Evolutionary conservation across 106 monocot genomes (phyloP), one percentile per base, ranked within the genome.

Genomic region (Agapanthus africanus): DNA sequence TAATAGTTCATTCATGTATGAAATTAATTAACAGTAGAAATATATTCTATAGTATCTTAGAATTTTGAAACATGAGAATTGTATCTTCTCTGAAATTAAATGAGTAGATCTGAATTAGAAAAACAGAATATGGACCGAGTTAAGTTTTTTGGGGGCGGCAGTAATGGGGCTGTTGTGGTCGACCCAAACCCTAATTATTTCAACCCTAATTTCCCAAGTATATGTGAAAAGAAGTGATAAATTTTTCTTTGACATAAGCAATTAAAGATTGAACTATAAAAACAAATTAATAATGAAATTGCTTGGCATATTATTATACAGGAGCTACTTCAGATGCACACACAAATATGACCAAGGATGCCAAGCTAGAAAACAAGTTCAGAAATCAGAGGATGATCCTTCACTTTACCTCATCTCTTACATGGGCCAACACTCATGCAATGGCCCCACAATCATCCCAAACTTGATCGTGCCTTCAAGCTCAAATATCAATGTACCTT

Each of bases 251-350:
- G n/a, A n/a, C n/a, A n/a, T n/a, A n/a, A n/a, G n/a, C n/a, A n/a
- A n/a, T n/a, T n/a, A n/a, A n/a, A n/a, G n/a, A n/a, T n/a, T n/a
- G n/a, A n/a, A n/a, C n/a, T n/a, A n/a, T n/a, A n/a, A n/a, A n/a
- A n/a, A 47, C 19, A 1, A 3, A 47, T 7, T 15, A 47, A 5
- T 47, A 7, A 7, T 47, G 25, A 1, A 22, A 22, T 47, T 19
- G 3, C n/a, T n/a, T n/a, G n/a, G n/a, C 13, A 47, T 47, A 47
- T 19, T 15, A 47, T 47, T 1, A 15, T 56, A 56, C 25, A 83
- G 79, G 79, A 64, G 72, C 54, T 83, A 83, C 68, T 79, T 60
- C 67, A 83, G 83, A 57, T 83, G 83, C 39, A 79, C 71, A 14
- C 30, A 83, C 68, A 83, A 79, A 63, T 18, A 62, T 23, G 71